A percentile compares a stretch with the other conserved stretches of the same genome.
Evolutionary conservation across 495 filamentous ascomycete species (phyloP).

Genomic region (Trypethelium eluteriae): DNA sequence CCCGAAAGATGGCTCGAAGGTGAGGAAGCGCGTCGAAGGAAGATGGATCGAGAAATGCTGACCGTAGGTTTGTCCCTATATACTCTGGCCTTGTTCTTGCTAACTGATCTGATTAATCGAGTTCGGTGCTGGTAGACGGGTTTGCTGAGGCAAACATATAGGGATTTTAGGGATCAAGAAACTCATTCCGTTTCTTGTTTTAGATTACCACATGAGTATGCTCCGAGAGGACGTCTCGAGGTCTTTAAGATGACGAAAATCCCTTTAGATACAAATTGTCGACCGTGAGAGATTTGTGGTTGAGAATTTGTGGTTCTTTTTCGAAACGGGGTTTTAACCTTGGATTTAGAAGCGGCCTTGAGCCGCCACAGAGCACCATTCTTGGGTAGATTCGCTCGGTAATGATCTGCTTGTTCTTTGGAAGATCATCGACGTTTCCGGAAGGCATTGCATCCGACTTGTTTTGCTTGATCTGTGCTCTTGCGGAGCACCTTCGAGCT

Average conservation of each 20-base stretch:
- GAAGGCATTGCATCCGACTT: no score
- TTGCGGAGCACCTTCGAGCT: no score
- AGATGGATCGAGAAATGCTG: no score
- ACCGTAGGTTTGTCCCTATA: no score
- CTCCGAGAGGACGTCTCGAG: background rate
- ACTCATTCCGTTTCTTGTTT: background rate
- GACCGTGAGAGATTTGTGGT: constrained; percentile 20
- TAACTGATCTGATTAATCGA: background rate
- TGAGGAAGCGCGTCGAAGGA: no score
- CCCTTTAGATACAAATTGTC: constrained; percentile 16
- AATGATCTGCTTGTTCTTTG: no score
- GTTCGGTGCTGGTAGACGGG: background rate
- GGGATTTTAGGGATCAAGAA: background rate
- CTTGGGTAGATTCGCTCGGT: background rate
- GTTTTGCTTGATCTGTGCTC: no score
- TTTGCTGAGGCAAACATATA: background rate
- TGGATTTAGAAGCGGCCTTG: background rate
- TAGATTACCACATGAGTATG: background rate
- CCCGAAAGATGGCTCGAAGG: no score
- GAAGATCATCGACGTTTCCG: no score
- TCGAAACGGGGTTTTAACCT: background rate
- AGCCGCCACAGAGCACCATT: background rate
- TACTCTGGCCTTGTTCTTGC: no score
- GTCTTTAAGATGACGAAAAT: background rate
- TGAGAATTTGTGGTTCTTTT: constrained; percentile 23